These are phyloP conservation scores for Trichoderma sp. DNA, from an alignment of 2,329 filamentous ascomycete genomes.

Conservation along the genomic window DNA sequence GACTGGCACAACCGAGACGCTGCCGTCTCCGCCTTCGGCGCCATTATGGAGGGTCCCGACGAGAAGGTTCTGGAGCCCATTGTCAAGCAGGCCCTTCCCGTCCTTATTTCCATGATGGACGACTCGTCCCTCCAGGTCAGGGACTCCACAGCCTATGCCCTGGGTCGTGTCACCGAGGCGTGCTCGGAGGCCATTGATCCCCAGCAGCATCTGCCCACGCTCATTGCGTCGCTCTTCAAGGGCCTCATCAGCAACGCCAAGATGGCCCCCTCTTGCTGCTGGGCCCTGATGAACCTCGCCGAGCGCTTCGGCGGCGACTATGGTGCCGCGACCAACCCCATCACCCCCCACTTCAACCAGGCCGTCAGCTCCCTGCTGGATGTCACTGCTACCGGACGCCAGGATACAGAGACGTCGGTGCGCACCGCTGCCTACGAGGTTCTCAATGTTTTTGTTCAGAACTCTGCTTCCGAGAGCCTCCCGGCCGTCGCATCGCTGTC, in stretches of 20 bases:
- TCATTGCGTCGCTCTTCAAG: slow-evolving; percentile 87
- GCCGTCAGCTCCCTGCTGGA: slow-evolving; percentile 83
- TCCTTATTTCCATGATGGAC: slow-evolving; percentile 89
- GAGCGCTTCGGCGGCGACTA: slow-evolving; percentile 91
- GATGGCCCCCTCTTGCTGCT: slow-evolving; percentile 98
- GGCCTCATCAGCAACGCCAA: slow-evolving; percentile 89
- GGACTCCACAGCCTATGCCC: slow-evolving; percentile 93
- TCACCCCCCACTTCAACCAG: slow-evolving; percentile 90
- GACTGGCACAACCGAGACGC: slow-evolving; percentile 97
- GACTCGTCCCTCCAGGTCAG: slow-evolving; percentile 87
- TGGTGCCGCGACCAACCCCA: slow-evolving; percentile 73
- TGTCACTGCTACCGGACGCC: slow-evolving; percentile 70
- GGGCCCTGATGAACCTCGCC: slow-evolving; percentile 97
- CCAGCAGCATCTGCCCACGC: slow-evolving; percentile 74
- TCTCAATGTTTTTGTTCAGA: slow-evolving; percentile 89
- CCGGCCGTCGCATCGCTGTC: slow-evolving; percentile 78
- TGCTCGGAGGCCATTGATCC: slow-evolving; percentile 92
- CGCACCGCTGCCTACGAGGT: slow-evolving; percentile 97
- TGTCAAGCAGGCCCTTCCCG: slow-evolving; percentile 90
- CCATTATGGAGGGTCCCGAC: slow-evolving; percentile 98
- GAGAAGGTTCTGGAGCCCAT: slow-evolving; percentile 89
- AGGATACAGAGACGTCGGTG: slow-evolving; percentile 82
- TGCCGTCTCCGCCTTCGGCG: slow-evolving; percentile 94
- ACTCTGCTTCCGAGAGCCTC: slow-evolving; percentile 84
- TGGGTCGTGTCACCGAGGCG: slow-evolving; percentile 93